Evolutionary conservation across 2,329 filamentous ascomycete genomes (phyloP).

Genomic region (Catunica adiposa): DNA sequence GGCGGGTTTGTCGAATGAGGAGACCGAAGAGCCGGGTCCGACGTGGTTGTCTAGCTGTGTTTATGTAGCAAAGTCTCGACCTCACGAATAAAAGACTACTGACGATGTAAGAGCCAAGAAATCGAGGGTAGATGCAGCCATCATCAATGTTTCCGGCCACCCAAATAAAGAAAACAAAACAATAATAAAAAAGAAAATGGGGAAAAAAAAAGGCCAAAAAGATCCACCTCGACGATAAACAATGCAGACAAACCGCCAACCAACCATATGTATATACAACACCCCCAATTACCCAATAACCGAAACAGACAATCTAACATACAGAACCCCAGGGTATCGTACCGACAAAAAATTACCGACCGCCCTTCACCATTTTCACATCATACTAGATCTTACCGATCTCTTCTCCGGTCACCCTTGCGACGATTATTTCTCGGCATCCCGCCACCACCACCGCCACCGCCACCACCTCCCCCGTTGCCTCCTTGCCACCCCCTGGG

Average conservation of each 20-base stretch:
- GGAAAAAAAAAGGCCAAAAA: neutral
- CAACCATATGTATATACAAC: neutral
- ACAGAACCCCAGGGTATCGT: neutral
- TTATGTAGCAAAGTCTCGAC: neutral
- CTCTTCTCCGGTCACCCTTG: slow-evolving; percentile 5
- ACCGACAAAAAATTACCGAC: too few relatives aligned
- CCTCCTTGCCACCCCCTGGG: slow-evolving; percentile 1
- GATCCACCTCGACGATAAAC: neutral
- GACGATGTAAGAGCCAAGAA: too few relatives aligned
- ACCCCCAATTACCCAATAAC: too few relatives aligned
- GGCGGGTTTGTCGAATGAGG: too few relatives aligned
- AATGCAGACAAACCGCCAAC: neutral
- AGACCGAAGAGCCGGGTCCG: too few relatives aligned
- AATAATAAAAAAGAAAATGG: neutral
- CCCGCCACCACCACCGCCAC: neutral
- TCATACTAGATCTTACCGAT: too few relatives aligned
- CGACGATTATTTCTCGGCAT: neutral
- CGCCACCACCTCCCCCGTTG: neutral
- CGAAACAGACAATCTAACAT: neutral
- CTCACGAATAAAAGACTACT: too few relatives aligned
- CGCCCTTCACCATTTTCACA: too few relatives aligned
- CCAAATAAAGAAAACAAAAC: neutral
- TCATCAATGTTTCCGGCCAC: neutral
- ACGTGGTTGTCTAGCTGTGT: too few relatives aligned
- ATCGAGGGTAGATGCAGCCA: too few relatives aligned